Evolutionary conservation across 2,329 filamentous ascomycete genomes (phyloP), one percentile per base, ranked within the genome.

Genomic region (Cadophora luteo-olivacea): DNA sequence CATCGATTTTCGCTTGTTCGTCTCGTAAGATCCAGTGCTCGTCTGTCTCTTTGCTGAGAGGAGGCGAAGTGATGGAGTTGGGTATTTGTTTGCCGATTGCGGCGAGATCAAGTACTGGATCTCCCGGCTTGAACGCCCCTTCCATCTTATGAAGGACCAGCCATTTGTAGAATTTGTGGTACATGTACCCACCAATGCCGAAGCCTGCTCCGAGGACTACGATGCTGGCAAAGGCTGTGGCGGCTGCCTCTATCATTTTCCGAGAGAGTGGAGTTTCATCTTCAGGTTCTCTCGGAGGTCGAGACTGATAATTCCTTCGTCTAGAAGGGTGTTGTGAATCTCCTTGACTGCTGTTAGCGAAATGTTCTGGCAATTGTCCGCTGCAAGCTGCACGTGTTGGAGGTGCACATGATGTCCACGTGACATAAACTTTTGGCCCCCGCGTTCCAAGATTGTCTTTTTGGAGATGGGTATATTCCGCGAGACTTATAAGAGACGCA

Each of bases 91-190:
- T 91, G 73, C 82, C 86, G 69, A 86, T 83, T 32, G 91, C 91
- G 1, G 93, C 93, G 57, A 97, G 83, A 67, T 92, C 94, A 22
- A 95, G 87, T 32, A 95, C 93, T 0, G 94, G 94, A 78, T 99
- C 96, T 12, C 96, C 96, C 0, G 94, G 94, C 68, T 91, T 86
- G 80, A 99, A 99, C 29, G 96, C 96, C 74, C 92, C 91, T 73
- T 92, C 88, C 85, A 99, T 98, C 81, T 99, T 99, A 72, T 89
- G 83, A n/a, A 98, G 83, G 33, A 98, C 93, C 66, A 97, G 82
- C 80, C 90, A 86, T 82, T 99, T 99, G 86, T 99, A 98, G 78
- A 87, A 88, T 75, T 86, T 89, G 79, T 96, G 92, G 78, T 96
- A 97, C 60, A 85, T 84, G 79, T 92, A 95, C 29, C 91, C 93